A percentile compares a stretch with the other conserved stretches of the same genome.
phyloP scores from a whole-genome alignment of 2,329 filamentous ascomycete genomes.

The Lachnellula hyalina region DNA sequence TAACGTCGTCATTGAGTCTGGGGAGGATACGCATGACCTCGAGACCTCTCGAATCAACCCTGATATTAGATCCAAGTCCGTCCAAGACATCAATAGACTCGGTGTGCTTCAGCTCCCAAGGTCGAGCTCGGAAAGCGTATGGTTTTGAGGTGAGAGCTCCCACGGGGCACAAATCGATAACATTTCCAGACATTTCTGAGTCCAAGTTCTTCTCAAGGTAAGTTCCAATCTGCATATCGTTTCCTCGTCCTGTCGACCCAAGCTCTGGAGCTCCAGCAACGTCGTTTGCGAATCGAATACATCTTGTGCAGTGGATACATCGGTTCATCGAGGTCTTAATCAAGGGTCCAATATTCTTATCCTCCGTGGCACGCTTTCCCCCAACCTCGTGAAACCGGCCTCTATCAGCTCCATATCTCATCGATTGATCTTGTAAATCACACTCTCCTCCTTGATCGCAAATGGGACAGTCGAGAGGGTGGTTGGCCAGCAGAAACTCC shows the following conservation, averaged over 20 bases:
- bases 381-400: constrained; percentile 94
- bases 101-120: constrained; percentile 95
- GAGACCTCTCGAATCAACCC: constrained; percentile 85
- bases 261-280: constrained; percentile 93
- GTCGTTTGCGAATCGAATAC: constrained; percentile 96
- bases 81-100: constrained; percentile 95
- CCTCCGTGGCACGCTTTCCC: constrained; percentile 96
- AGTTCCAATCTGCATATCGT: constrained; percentile 96
- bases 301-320: constrained; percentile 98
- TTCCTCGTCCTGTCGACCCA: constrained; percentile 89
- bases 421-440: constrained; percentile 98
- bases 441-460: constrained; percentile 99
- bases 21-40: constrained; percentile 95
- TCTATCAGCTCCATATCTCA: constrained; percentile 94
- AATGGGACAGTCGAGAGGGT: constrained; percentile 92
- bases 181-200: constrained; percentile 91
- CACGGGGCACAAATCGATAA: constrained; percentile 97
- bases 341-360: constrained; percentile 97
- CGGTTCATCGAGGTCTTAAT: constrained; percentile 99
- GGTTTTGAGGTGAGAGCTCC: constrained; percentile 96
- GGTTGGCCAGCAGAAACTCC: constrained; percentile 96
- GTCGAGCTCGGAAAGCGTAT: constrained; percentile 92
- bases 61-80: constrained; percentile 87
- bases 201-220: constrained; percentile 94
- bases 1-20: constrained; percentile 92